Conservation (phyloP, 257 asterid species). For the Nicotiana paniculata region DNA sequence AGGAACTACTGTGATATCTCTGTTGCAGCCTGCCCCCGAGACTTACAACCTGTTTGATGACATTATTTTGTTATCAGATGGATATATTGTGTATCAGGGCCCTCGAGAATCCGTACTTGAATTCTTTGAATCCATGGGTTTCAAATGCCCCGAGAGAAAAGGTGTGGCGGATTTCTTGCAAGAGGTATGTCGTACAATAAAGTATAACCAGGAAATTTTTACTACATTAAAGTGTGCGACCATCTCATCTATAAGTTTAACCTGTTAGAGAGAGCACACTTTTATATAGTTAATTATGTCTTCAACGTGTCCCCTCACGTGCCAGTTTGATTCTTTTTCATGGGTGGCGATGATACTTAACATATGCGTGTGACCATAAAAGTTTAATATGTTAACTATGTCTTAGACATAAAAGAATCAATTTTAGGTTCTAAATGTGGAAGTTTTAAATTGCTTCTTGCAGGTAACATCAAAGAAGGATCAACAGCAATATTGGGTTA, state of each 20-base stretch:
- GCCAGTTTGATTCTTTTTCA: background rate
- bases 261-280: background rate
- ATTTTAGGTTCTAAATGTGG: background rate
- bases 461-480: constrained; percentile 77
- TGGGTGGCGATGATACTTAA: background rate
- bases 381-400: background rate
- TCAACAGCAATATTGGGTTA: constrained; percentile 58
- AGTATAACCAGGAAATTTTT: background rate
- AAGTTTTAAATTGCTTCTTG: background rate
- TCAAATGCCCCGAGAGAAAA: constrained; percentile 53
- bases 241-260: background rate
- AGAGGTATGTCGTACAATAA: constrained; percentile 36
- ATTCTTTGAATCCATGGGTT: constrained; percentile 56
- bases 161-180: constrained; percentile 74
- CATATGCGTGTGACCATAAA: background rate
- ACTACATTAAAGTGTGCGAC: background rate
- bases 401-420: background rate
- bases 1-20: constrained; percentile 64
- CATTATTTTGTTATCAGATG: constrained; percentile 49
- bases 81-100: constrained; percentile 55
- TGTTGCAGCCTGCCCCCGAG: constrained; percentile 68
- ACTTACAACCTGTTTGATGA: constrained; percentile 58
- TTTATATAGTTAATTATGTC: background rate
- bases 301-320: background rate
- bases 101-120: constrained; percentile 46